Percentiles rank a stretch among this genome's conserved stretches.
Evolutionary conservation across 441 rosid species (phyloP).

Genomic region (Gossypium schwendimanii): DNA sequence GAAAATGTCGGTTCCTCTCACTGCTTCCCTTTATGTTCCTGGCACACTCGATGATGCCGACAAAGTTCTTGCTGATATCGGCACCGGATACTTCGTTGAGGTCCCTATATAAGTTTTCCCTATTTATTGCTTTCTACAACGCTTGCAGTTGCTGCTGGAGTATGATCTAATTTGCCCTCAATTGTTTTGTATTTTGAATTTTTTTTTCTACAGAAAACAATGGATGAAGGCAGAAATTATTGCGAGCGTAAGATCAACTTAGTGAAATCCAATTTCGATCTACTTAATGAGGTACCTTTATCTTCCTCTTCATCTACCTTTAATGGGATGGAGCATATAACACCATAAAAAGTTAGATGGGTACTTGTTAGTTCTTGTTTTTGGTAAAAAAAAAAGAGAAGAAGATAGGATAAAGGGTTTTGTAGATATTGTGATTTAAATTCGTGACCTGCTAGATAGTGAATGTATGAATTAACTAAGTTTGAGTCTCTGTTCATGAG

Average conservation of each 20-base stretch:
- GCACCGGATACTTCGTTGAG: conserved; percentile 95
- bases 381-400: too few relatives aligned
- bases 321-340: neutral
- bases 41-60: conserved; percentile 76
- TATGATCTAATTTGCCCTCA: neutral
- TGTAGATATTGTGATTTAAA: too few relatives aligned
- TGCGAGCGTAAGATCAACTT: conserved; percentile 86
- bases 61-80: conserved; percentile 76
- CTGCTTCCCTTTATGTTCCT: conserved; percentile 85
- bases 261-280: conserved; percentile 86
- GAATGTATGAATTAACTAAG: neutral
- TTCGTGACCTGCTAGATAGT: neutral
- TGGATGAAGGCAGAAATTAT: conserved; percentile 80
- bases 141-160: neutral
- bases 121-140: neutral
- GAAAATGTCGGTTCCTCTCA: conserved; percentile 83
- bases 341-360: neutral
- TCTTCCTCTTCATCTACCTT: neutral
- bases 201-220: conserved; percentile 52
- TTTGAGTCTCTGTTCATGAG: neutral
- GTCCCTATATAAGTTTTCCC: conserved; percentile 18
- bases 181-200: neutral
- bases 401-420: too few relatives aligned
- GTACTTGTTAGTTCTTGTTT: neutral
- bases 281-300: conserved; percentile 65